Base-by-base conservation (phyloP, 1,139 yeast genomes). In the Pichia norvegensis region DNA sequence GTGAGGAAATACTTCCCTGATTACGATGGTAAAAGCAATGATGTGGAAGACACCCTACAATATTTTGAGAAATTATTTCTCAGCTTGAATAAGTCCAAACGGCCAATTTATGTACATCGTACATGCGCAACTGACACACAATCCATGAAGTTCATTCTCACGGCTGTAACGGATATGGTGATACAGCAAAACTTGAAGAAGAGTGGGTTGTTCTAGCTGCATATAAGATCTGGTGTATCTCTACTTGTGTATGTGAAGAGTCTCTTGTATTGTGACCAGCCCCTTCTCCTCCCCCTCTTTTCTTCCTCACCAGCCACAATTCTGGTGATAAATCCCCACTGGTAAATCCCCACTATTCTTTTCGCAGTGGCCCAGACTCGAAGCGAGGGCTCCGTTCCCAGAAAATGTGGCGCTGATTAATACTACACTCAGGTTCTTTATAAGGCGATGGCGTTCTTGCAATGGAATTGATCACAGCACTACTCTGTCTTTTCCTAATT, bases 51-150 rank as follows among this genome's bases (percentile, higher is more conserved):
- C 38, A 86, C 85, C 2, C 62, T 80, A 21, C 73, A 73, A 53
- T 85, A 77, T 57, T 84, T 85, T 63, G 92, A 85, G 55, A 70
- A 70, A 36, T 67, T 78, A 42, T 82, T 85, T 52, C 62, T 81
- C 47, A 70, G 76, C 47, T 62, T 83, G 55, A 85, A 85, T 61
- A 69, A 78, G 48, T 71, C 83, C 2, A 74, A 76, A 44, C 82
- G 84, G 59, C 92, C 90, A 7, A 78, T 90, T 31, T 94, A 94
- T 62, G 83, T 87, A 25, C 97, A 88, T 65, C 70, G 90, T 54
- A 94, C 98, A 1, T 88, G 97, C 68, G 99, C 99, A 2, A 92
- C 98, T 0, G 98, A 94, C 63, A 79, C 95, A 0, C 72, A 76
- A 46, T 74, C 86, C 25, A 90, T 90, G 96, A 76, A 78, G 59